phyloP scores from a whole-genome alignment of 2,329 filamentous ascomycete genomes.

The Fusarium sp. region DNA sequence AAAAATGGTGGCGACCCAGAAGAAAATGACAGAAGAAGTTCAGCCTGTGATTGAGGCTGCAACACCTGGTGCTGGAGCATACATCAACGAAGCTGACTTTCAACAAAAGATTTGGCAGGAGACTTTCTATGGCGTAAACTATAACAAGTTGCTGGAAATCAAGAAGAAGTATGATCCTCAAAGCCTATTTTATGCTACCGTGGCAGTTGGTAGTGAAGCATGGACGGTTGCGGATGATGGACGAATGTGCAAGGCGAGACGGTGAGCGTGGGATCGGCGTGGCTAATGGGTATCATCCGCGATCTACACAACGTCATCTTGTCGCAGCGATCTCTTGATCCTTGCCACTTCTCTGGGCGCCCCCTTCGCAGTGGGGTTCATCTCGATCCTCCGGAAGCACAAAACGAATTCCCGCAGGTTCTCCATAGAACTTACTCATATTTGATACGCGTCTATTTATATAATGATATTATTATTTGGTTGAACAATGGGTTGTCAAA shows the following conservation, averaged over 20 bases:
- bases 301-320: too few relatives aligned
- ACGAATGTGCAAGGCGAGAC: constrained; percentile 29
- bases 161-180: constrained; percentile 67
- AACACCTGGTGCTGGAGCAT: constrained; percentile 60
- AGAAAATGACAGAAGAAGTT: constrained; percentile 48
- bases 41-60: constrained; percentile 50
- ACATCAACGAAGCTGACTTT: constrained; percentile 68
- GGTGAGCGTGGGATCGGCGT: neutral
- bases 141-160: constrained; percentile 56
- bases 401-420: too few relatives aligned
- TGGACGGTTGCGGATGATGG: constrained; percentile 55
- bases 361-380: too few relatives aligned
- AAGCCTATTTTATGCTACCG: constrained; percentile 62
- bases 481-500: too few relatives aligned
- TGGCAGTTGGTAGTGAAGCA: constrained; percentile 65
- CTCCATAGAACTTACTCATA: too few relatives aligned
- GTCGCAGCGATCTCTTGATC: too few relatives aligned
- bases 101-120: constrained; percentile 59
- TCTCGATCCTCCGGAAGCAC: too few relatives aligned
- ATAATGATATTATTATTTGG: too few relatives aligned
- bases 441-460: too few relatives aligned
- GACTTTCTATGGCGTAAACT: constrained; percentile 64
- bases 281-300: neutral
- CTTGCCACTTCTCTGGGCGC: too few relatives aligned
- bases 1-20: constrained; percentile 51